phyloP scores from a whole-genome alignment of 305 asterid genomes.

The Rubia balearica region DNA sequence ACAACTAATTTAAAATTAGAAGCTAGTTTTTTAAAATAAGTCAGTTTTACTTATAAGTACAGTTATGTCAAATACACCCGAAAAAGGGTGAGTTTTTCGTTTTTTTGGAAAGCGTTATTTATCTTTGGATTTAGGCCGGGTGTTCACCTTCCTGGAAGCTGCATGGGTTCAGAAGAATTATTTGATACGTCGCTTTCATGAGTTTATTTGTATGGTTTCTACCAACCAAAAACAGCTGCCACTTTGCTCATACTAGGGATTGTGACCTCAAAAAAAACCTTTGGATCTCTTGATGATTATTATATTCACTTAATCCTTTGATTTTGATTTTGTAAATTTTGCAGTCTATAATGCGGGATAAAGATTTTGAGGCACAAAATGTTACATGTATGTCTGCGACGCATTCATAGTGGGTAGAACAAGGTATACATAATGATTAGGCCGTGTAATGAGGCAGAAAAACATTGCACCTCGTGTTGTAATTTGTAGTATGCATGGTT shows the following conservation, averaged over 20 bases:
- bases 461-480: too few relatives aligned
- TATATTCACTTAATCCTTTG: not conserved
- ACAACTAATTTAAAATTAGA: too few relatives aligned
- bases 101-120: conserved; percentile 1
- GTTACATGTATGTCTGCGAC: too few relatives aligned
- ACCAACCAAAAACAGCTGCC: not conserved
- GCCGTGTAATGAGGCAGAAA: too few relatives aligned
- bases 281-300: not conserved
- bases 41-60: too few relatives aligned
- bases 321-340: not conserved
- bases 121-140: conserved; percentile 1
- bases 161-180: conserved; percentile 16
- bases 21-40: too few relatives aligned
- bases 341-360: not conserved
- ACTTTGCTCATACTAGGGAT: not conserved
- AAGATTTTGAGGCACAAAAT: not conserved
- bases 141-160: conserved; percentile 26
- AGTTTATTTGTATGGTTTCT: not conserved
- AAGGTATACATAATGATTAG: too few relatives aligned
- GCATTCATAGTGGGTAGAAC: too few relatives aligned
- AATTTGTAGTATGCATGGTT: not conserved
- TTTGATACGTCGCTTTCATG: not conserved
- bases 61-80: too few relatives aligned
- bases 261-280: not conserved
- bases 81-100: not conserved